A percentile compares a stretch with the other conserved stretches of the same genome.
These are phyloP conservation scores for Pseudogymnoascus sp. DNA, from an alignment of 2,329 filamentous ascomycete species.

Conservation along the genomic window DNA sequence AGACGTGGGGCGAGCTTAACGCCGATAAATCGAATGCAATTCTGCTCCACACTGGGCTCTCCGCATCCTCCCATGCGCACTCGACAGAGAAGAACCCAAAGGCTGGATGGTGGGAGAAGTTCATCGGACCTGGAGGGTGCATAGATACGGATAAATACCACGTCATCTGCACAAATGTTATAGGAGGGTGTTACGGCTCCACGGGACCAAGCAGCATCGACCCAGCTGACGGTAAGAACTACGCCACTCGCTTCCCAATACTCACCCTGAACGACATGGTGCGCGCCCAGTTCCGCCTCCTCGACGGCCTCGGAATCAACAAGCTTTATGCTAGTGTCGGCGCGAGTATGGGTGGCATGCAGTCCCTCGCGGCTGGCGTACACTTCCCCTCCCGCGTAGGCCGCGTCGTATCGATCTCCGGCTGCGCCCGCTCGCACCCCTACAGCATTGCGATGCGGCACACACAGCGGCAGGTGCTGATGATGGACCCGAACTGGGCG, in stretches of 20 bases:
- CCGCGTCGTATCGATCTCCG: conserved; percentile 80
- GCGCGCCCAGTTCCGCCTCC: conserved; percentile 80
- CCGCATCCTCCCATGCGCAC: conserved; percentile 93
- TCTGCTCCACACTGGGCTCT: conserved; percentile 85
- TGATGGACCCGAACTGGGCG: conserved; percentile 98
- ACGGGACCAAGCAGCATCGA: conserved; percentile 86
- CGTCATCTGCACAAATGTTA: conserved; percentile 91
- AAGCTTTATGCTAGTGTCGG: conserved; percentile 88
- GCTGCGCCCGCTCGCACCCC: conserved; percentile 87
- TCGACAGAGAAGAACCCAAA: conserved; percentile 81
- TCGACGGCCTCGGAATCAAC: conserved; percentile 68
- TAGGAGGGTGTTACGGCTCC: conserved; percentile 92
- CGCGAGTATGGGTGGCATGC: conserved; percentile 98
- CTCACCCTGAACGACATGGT: conserved; percentile 98
- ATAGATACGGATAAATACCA: conserved; percentile 89
- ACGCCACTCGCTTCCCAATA: conserved; percentile 92
- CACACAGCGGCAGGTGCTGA: conserved; percentile 91
- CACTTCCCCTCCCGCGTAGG: conserved; percentile 75
- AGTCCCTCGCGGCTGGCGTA: conserved; percentile 78
- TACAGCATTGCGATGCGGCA: conserved; percentile 99
- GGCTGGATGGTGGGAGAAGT: conserved; percentile 97
- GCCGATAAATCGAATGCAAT: conserved; percentile 78
- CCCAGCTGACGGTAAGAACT: conserved; percentile 76
- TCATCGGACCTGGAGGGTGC: conserved; percentile 79
- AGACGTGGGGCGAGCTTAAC: conserved; percentile 83